phyloP scores from a whole-genome alignment of 176 grass and related monocot species.

The Paspalum vaginatum region DNA sequence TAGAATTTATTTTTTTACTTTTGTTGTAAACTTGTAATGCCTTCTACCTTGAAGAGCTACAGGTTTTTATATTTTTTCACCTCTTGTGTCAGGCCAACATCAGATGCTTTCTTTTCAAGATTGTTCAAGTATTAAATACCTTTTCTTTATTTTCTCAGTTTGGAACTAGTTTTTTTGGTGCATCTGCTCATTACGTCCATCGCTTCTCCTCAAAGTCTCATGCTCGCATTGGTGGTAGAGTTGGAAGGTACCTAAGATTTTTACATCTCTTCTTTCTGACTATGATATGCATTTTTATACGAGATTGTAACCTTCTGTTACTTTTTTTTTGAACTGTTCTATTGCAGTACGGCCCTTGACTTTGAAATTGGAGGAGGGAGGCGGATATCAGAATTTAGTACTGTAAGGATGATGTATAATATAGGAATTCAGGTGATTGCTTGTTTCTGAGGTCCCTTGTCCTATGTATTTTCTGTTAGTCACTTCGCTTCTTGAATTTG shows the following conservation, averaged over 20 bases:
- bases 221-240: conserved; percentile 69
- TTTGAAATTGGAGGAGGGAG: conserved; percentile 98
- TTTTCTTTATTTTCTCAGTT: conserved; percentile 55
- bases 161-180: conserved; percentile 80
- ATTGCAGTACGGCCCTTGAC: conserved; percentile 77
- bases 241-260: conserved; percentile 77
- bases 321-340: conserved; percentile 35
- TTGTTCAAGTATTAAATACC: conserved; percentile 22
- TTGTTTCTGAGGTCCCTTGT: conserved; percentile 11
- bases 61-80: conserved; percentile 16
- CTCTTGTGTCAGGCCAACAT: conserved; percentile 19
- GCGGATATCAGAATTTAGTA: conserved; percentile 89
- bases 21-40: neutral
- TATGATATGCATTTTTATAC: conserved; percentile 16
- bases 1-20: conserved; percentile 31
- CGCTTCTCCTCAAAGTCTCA: conserved; percentile 86
- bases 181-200: conserved; percentile 76
- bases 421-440: conserved; percentile 88
- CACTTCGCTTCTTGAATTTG: conserved; percentile 31
- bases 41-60: conserved; percentile 21
- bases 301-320: conserved; percentile 23
- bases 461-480: conserved; percentile 29
- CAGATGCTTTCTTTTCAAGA: neutral
- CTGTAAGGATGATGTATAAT: conserved; percentile 83
- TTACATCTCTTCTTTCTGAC: conserved; percentile 26